Evolutionary conservation across 2,329 filamentous ascomycete species (phyloP).

Genomic region (Exophiala sp.): DNA sequence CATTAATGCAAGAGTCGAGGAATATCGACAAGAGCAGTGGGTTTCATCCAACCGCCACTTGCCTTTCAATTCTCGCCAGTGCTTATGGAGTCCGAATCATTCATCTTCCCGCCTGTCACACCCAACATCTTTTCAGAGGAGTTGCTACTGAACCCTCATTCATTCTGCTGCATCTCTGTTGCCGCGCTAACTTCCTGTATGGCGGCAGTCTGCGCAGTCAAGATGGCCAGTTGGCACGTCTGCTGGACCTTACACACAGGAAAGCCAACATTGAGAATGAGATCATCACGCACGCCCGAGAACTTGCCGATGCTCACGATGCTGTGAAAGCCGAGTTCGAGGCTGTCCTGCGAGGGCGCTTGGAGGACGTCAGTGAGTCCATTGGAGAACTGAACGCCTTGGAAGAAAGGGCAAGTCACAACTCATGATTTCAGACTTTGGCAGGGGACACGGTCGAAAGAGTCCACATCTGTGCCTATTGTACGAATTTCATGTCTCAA

Average conservation of each 20-base stretch:
- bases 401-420: neutral
- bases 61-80: neutral
- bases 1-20: conserved; percentile 7
- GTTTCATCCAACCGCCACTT: neutral
- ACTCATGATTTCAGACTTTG: no score
- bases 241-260: conserved; percentile 11
- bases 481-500: conserved; percentile 32
- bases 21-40: conserved; percentile 7
- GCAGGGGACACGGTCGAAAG: neutral
- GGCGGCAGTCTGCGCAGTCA: conserved; percentile 7
- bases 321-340: conserved; percentile 17
- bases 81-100: neutral
- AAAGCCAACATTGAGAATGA: conserved; percentile 18
- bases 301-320: conserved; percentile 15
- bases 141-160: neutral
- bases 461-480: neutral
- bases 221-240: conserved; percentile 7
- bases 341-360: conserved; percentile 17
- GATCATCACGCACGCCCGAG: conserved; percentile 13
- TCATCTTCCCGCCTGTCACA: neutral
- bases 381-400: conserved; percentile 3
- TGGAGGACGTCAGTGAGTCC: conserved; percentile 17
- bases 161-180: neutral
- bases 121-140: neutral
- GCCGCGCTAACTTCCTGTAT: neutral